Conservation (phyloP, 495 filamentous ascomycete genomes). For the Daldinia loculata region DNA sequence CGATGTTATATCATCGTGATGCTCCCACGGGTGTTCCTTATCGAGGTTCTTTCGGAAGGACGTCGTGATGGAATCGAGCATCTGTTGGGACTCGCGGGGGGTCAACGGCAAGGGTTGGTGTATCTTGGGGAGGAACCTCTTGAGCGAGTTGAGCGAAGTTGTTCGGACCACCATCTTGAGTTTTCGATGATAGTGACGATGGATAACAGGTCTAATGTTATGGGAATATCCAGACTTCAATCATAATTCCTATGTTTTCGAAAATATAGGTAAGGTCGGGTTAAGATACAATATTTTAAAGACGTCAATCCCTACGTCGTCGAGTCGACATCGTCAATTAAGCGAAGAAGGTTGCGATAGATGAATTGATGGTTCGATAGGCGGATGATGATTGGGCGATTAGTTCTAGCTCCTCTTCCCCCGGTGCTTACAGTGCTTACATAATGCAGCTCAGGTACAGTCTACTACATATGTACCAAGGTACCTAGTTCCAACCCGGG, state of each 20-base stretch:
- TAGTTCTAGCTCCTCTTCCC: neutral
- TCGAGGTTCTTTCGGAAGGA: conserved; percentile 83
- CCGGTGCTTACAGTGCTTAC: neutral
- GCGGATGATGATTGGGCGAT: neutral
- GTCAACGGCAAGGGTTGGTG: conserved; percentile 75
- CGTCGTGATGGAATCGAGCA: conserved; percentile 73
- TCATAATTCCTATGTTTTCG: neutral
- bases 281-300: neutral
- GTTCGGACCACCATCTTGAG: conserved; percentile 44
- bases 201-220: conserved; percentile 3
- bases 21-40: conserved; percentile 62
- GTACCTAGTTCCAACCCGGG: neutral
- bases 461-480: neutral
- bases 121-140: conserved; percentile 62
- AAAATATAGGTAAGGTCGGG: neutral
- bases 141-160: conserved; percentile 53
- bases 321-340: neutral
- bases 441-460: neutral
- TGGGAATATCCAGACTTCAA: conserved; percentile 1
- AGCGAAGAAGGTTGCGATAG: neutral
- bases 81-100: conserved; percentile 68
- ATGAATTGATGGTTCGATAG: conserved; percentile 1
- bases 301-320: neutral
- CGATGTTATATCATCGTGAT: conserved; percentile 24
- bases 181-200: conserved; percentile 3